Evolutionary conservation across 2,329 filamentous ascomycete species (phyloP).

Genomic region (Sporothrix mexicana): DNA sequence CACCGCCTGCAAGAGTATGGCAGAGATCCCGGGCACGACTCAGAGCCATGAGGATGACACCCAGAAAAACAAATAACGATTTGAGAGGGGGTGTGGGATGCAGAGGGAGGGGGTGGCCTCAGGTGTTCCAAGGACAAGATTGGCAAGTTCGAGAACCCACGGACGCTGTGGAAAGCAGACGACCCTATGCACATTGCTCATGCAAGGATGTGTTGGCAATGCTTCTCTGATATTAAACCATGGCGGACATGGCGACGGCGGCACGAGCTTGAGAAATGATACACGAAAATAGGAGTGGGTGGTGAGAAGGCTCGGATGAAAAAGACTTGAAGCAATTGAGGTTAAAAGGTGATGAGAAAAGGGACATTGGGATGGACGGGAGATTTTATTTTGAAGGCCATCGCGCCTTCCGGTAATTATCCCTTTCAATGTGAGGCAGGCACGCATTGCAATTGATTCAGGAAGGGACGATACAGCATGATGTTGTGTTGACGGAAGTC

Average conservation of each 20-base stretch:
- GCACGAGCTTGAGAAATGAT: background rate
- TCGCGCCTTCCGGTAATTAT: background rate
- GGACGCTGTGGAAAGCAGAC: slow-evolving; percentile 40
- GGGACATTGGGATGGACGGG: background rate
- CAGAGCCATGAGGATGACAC: background rate
- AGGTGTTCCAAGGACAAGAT: background rate
- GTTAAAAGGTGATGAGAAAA: background rate
- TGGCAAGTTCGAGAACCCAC: slow-evolving; percentile 34
- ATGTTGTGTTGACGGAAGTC: slow-evolving; percentile 2
- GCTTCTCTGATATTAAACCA: slow-evolving; percentile 59
- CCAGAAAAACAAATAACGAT: background rate
- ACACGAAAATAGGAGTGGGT: background rate
- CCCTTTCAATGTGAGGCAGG: background rate
- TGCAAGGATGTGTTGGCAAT: slow-evolving; percentile 80
- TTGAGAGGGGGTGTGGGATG: slow-evolving; percentile 3
- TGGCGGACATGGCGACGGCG: slow-evolving; percentile 11
- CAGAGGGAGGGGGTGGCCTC: slow-evolving; percentile 18
- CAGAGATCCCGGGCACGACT: background rate
- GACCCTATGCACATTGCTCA: slow-evolving; percentile 48
- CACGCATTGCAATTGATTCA: background rate
- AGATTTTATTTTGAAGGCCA: background rate
- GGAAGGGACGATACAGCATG: background rate
- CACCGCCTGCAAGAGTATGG: slow-evolving; percentile 44
- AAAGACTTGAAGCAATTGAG: background rate
- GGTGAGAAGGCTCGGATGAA: slow-evolving; percentile 9